phyloP scores from a whole-genome alignment of 2,329 filamentous ascomycete species.

The Penicillium vulpinum region DNA sequence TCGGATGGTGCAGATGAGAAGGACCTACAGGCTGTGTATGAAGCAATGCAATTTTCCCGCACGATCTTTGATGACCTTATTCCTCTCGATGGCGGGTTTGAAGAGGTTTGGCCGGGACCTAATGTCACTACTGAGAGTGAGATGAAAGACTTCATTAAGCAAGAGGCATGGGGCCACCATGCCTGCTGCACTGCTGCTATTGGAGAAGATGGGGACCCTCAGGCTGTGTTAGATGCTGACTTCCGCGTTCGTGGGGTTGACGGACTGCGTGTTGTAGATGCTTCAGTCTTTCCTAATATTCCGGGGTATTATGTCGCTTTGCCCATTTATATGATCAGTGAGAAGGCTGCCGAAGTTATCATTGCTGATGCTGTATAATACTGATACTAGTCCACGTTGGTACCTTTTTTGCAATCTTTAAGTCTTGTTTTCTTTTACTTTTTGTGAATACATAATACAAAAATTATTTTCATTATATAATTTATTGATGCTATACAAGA shows the following conservation, averaged over 20 bases:
- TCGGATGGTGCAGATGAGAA: conserved; percentile 48
- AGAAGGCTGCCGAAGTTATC: conserved; percentile 64
- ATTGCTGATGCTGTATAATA: conserved; percentile 16
- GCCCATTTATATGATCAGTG: conserved; percentile 57
- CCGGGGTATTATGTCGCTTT: conserved; percentile 57
- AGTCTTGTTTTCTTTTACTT: neutral
- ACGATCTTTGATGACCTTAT: conserved; percentile 46
- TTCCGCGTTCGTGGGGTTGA: conserved; percentile 59
- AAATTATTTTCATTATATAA: too few species aligned
- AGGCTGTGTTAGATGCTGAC: conserved; percentile 56
- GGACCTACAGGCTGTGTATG: conserved; percentile 55
- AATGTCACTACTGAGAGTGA: conserved; percentile 46
- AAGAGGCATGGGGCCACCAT: conserved; percentile 58
- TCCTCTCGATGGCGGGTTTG: conserved; percentile 48
- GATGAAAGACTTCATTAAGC: conserved; percentile 51
- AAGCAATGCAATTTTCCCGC: conserved; percentile 57
- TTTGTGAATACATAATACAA: neutral
- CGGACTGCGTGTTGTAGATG: conserved; percentile 62
- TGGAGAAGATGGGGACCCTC: conserved; percentile 53
- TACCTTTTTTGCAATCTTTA: neutral
- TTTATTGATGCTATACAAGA: too few species aligned
- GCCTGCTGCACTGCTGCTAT: conserved; percentile 57
- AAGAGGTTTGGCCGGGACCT: conserved; percentile 46
- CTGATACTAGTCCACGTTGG: neutral
- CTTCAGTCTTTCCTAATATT: conserved; percentile 57